Percentiles rank a stretch among this genome's conserved stretches.
phyloP scores from a whole-genome alignment of 2,329 filamentous ascomycete species.

The Alternaria tenuissima region DNA sequence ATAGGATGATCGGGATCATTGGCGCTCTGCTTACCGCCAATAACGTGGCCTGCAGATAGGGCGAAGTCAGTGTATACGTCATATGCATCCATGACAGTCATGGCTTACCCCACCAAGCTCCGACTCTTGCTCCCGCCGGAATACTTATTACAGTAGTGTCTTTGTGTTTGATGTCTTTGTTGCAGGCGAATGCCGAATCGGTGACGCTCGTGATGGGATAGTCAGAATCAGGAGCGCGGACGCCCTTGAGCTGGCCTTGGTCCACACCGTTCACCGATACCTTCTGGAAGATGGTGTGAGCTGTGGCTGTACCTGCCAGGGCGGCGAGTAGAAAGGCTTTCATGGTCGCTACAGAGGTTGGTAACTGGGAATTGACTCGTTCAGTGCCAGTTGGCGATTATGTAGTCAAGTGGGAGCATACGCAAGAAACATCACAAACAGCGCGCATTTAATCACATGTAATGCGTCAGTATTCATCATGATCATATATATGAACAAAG shows the following conservation, averaged over 20 bases:
- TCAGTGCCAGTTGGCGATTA: neutral
- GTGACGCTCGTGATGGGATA: slow-evolving; percentile 57
- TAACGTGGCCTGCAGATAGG: slow-evolving; percentile 17
- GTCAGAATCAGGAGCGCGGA: slow-evolving; percentile 59
- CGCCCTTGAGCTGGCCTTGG: slow-evolving; percentile 58
- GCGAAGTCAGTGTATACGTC: neutral
- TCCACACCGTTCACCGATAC: slow-evolving; percentile 59
- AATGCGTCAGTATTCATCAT: neutral
- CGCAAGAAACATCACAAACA: neutral
- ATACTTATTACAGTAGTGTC: slow-evolving; percentile 55
- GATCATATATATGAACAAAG: neutral
- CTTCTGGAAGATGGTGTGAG: slow-evolving; percentile 54
- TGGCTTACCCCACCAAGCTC: slow-evolving; percentile 56
- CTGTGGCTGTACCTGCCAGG: slow-evolving; percentile 33
- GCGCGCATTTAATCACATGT: neutral
- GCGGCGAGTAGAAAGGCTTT: slow-evolving; percentile 23
- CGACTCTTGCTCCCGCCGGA: slow-evolving; percentile 59
- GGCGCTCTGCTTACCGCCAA: slow-evolving; percentile 59
- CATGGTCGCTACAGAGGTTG: slow-evolving; percentile 8
- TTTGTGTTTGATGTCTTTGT: slow-evolving; percentile 48
- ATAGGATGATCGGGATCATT: slow-evolving; percentile 60
- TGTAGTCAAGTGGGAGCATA: neutral
- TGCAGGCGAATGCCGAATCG: slow-evolving; percentile 55
- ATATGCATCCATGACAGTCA: neutral
- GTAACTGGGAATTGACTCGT: neutral